A percentile compares a stretch with the other conserved stretches of the same genome.
Conservation (phyloP, 495 filamentous ascomycete species). For the Neurospora sp. region DNA sequence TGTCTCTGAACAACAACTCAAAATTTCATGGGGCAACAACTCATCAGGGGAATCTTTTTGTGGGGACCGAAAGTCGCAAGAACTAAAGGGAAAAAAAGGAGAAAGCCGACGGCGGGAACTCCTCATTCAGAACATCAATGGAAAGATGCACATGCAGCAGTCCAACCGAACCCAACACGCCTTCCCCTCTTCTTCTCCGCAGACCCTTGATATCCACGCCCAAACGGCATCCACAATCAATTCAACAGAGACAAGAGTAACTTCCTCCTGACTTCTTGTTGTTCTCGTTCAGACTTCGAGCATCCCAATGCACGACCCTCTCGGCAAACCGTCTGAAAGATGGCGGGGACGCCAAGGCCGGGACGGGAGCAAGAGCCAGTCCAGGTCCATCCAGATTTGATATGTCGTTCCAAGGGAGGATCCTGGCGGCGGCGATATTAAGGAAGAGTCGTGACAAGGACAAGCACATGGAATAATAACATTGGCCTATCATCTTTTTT, state of each 20-base stretch:
- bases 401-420: not conserved
- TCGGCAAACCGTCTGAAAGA: not conserved
- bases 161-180: not conserved
- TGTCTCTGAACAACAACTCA: not conserved
- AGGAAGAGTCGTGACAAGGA: not conserved
- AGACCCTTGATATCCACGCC: not conserved
- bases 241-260: not conserved
- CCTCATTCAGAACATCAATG: not conserved
- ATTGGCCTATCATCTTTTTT: not conserved
- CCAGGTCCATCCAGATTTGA: not conserved
- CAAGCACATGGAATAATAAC: not conserved
- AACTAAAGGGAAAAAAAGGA: not conserved
- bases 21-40: not conserved
- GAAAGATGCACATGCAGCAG: not conserved
- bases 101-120: not conserved
- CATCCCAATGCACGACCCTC: not conserved
- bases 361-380: not conserved
- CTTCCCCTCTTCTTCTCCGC: not conserved
- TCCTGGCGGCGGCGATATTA: not conserved
- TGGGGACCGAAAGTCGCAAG: not conserved
- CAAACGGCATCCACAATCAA: not conserved
- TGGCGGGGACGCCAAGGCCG: not conserved
- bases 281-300: not conserved
- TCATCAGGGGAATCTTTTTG: not conserved
- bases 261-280: not conserved